A percentile compares a stretch with the other conserved stretches of the same genome.
phyloP scores from a whole-genome alignment of 83 land plant species.

The Diphasiastrum complanatum region DNA sequence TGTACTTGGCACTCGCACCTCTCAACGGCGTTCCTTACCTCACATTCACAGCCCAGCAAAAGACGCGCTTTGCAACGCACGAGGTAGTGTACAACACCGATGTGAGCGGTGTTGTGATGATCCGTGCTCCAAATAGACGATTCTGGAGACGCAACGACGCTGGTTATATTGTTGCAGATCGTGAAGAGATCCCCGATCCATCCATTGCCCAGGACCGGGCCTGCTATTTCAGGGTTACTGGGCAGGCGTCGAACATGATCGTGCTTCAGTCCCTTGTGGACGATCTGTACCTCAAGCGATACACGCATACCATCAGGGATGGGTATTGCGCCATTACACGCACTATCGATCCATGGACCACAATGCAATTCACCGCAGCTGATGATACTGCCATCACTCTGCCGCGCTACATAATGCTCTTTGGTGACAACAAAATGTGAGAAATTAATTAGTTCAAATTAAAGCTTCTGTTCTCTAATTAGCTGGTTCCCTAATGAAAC shows the following conservation, averaged over 20 bases:
- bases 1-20: no score
- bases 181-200: neutral
- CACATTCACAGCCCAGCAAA: conserved; percentile 9
- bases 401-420: conserved; percentile 2
- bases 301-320: neutral
- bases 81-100: conserved; percentile 5
- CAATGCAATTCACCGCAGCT: neutral
- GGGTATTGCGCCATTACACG: neutral
- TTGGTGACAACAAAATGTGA: conserved; percentile 10
- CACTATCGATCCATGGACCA: neutral
- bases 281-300: conserved; percentile 7
- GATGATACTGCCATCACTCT: conserved; percentile 3
- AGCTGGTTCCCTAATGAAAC: no score
- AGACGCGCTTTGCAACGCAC: conserved; percentile 11
- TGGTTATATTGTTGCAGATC: conserved; percentile 5
- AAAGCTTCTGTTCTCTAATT: no score
- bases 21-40: conserved; percentile 6
- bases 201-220: neutral
- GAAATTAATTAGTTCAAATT: neutral
- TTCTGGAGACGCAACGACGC: conserved; percentile 5
- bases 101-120: conserved; percentile 1
- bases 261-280: conserved; percentile 3
- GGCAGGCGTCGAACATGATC: neutral
- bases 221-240: neutral
- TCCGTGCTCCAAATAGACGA: conserved; percentile 12